Evolutionary conservation across 257 asterid genomes (phyloP).

Genomic region (Thymus quinquecostatus): DNA sequence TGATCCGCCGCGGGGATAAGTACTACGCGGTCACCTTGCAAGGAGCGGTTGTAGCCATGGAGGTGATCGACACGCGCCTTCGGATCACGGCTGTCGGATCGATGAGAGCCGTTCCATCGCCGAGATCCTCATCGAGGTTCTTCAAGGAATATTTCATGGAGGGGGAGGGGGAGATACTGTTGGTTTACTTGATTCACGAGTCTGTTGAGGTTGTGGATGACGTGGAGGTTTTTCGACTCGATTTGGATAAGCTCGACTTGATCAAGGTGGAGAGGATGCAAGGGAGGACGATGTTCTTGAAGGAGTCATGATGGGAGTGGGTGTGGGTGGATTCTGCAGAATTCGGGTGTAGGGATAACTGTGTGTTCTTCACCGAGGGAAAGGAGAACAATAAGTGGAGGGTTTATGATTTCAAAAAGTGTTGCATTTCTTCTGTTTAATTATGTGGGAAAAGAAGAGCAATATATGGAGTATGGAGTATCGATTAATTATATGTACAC

Average conservation of each 20-base stretch:
- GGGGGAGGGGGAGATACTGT: conserved; percentile 9
- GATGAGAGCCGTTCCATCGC: not conserved
- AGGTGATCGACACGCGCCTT: not conserved
- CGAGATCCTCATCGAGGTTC: not conserved
- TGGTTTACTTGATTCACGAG: conserved; percentile 13
- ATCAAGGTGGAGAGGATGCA: conserved; percentile 19
- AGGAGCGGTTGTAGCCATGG: conserved; percentile 15
- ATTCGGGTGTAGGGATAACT: conserved; percentile 5
- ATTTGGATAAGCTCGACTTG: not conserved
- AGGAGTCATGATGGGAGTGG: not conserved
- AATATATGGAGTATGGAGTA: too few relatives aligned
- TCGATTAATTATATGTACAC: too few relatives aligned
- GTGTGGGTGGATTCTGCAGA: conserved; percentile 11
- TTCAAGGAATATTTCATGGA: conserved; percentile 22
- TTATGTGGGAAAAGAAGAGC: too few relatives aligned
- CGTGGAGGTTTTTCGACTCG: conserved; percentile 9
- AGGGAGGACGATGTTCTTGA: conserved; percentile 19
- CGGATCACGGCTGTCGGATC: not conserved
- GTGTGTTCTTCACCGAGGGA: conserved; percentile 15
- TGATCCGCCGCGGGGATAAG: not conserved
- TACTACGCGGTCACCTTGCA: conserved; percentile 16
- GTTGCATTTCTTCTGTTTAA: conserved; percentile 5
- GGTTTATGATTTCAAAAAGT: conserved; percentile 4
- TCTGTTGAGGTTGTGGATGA: conserved; percentile 9
- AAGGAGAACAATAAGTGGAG: not conserved